Conservation (phyloP, 257 asterid genomes). For the Solanum phureja region DNA sequence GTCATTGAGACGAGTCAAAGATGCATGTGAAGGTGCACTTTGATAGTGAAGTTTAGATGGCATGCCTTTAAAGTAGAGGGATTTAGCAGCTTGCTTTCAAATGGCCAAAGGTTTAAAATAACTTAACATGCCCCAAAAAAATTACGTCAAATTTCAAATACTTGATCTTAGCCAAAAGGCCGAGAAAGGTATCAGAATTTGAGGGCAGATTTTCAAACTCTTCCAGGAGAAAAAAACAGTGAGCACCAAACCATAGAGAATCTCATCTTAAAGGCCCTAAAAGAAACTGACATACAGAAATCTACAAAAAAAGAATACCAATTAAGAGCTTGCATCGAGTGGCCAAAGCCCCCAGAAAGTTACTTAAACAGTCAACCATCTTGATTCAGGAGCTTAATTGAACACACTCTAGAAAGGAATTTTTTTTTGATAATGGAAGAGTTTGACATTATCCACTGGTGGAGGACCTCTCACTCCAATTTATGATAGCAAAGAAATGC, state of each 20-base stretch:
- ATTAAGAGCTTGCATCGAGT: not conserved
- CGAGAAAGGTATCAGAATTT: not conserved
- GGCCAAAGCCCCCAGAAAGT: not conserved
- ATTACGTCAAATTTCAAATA: not conserved
- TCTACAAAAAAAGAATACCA: not conserved
- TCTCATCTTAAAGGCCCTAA: not conserved
- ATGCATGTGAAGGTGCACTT: not conserved
- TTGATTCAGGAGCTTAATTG: not conserved
- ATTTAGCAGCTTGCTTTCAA: not conserved
- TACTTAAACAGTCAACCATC: not conserved
- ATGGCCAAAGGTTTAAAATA: not conserved
- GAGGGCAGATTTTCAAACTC: not conserved
- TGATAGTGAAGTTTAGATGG: not conserved
- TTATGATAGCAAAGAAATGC: not conserved
- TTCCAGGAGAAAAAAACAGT: not conserved
- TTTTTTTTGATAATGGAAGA: not conserved
- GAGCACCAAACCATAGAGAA: not conserved
- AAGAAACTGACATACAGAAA: not conserved
- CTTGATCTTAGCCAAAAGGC: not conserved
- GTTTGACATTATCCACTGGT: not conserved
- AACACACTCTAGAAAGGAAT: not conserved
- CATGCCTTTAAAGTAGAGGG: not conserved
- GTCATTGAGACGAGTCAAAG: not conserved
- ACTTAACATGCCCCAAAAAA: not conserved
- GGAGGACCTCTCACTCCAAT: not conserved